Percentiles rank a stretch among this genome's conserved stretches.
phyloP scores from a whole-genome alignment of 2,329 filamentous ascomycete species.

The Hypocreales sp. region DNA sequence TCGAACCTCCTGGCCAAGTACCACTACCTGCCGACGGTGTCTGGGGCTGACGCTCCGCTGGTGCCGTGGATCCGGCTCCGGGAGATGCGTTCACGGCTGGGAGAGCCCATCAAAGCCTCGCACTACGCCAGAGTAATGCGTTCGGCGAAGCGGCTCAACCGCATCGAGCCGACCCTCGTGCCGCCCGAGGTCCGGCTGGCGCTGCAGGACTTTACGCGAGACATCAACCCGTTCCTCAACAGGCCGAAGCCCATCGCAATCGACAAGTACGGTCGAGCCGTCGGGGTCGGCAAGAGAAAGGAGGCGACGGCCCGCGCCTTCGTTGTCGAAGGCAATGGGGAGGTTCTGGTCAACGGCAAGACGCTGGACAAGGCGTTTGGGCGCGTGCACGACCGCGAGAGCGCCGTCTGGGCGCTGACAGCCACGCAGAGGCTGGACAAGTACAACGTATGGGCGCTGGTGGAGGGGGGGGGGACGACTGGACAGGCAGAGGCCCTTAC shows the following conservation, averaged over 20 bases:
- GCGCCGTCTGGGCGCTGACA: slow-evolving; percentile 80
- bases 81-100: slow-evolving; percentile 57
- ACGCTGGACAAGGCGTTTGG: slow-evolving; percentile 69
- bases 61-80: slow-evolving; percentile 69
- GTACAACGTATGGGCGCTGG: slow-evolving; percentile 87
- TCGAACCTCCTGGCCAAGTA: slow-evolving; percentile 58
- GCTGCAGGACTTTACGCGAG: slow-evolving; percentile 56
- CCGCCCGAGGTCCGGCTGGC: slow-evolving; percentile 52
- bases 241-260: slow-evolving; percentile 46
- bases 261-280: slow-evolving; percentile 63
- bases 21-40: slow-evolving; percentile 53
- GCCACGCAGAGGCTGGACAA: slow-evolving; percentile 75
- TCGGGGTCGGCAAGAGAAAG: slow-evolving; percentile 77
- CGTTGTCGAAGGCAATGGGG: slow-evolving; percentile 83
- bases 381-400: slow-evolving; percentile 85
- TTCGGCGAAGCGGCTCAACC: slow-evolving; percentile 66
- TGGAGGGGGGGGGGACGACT: slow-evolving; percentile 76
- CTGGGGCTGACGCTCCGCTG: slow-evolving; percentile 49
- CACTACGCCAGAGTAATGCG: slow-evolving; percentile 67
- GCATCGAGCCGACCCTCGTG: slow-evolving; percentile 65
- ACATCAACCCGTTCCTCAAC: slow-evolving; percentile 55
- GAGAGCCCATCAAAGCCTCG: slow-evolving; percentile 58
- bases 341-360: slow-evolving; percentile 83
- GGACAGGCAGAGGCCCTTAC: slow-evolving; percentile 93
- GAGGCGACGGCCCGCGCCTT: slow-evolving; percentile 71